Evolutionary conservation across 495 filamentous ascomycete genomes (phyloP), one percentile per base, ranked within the genome.

Genomic region (Penicillium malachiteum): DNA sequence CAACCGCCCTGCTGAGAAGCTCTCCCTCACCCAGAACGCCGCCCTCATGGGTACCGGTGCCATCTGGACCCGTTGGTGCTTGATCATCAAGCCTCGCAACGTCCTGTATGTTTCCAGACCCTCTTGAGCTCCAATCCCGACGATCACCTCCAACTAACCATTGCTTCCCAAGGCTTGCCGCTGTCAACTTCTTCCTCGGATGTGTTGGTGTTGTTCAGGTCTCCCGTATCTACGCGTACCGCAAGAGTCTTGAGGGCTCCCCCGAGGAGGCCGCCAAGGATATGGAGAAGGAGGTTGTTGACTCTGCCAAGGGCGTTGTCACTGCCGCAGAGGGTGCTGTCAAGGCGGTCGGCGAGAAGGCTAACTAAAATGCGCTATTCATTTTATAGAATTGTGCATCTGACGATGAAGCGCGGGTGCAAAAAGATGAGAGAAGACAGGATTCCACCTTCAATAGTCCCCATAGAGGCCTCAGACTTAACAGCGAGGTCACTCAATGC

Each of bases 21-120:
- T 98, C 56, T 96, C 92, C 33, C 77, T 96, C 14, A 91, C 88
- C 13, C 92, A 96, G 75, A 98, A 97, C 76, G 72, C 73, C 43
- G 94, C 94, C 26, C 82, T 98, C 39, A 91, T 85, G 57, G 81
- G 83, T 50, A 98, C 94, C n/a, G 94, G 94, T 50, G 71, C 84
- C 40, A 98, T 98, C 79, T 98, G 94, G 94, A 98, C 94, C 30
- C 84, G 94, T 34, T 98, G 94, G 94, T 98, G 94, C 79, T 80
- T 96, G 71, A 87, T 98, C 68, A 98, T 98, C 76, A 92, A 86
- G 70, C 94, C 94, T 55, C 83, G 83, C 68, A 98, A 98, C 78
- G 77, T 87, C 57, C 85, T 96, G 90, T 93, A 76, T 35, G 87
- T 60, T 35, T 48, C 37, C 9, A 21, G 30, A 8, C 32, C 14